A percentile compares a stretch with the other conserved stretches of the same genome.
Evolutionary conservation across 108 stramenopile genomes (phyloP).

Genomic region (Chaetoceros tenuissimus): DNA sequence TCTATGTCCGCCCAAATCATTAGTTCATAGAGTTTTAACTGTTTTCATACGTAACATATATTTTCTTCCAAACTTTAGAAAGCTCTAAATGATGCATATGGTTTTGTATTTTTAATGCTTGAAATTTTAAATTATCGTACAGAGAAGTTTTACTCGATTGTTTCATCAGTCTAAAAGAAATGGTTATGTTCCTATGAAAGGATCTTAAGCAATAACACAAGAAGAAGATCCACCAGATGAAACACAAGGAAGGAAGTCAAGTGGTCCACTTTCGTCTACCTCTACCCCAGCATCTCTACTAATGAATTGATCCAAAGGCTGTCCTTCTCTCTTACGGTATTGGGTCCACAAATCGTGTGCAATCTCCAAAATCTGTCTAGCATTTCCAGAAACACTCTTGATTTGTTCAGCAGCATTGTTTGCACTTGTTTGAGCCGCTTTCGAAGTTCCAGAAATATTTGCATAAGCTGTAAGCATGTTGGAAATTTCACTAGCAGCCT

Average conservation of each 20-base stretch:
- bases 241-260: constrained; percentile 86
- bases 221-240: not conserved
- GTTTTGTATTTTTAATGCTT: too few relatives aligned
- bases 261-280: constrained; percentile 82
- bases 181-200: too few relatives aligned
- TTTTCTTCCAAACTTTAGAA: too few relatives aligned
- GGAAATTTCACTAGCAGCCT: constrained; percentile 69
- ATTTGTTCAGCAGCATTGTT: constrained; percentile 62
- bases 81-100: too few relatives aligned
- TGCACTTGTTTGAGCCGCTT: constrained; percentile 62
- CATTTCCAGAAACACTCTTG: constrained; percentile 49
- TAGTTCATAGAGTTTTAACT: not conserved
- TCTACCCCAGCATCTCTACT: constrained; percentile 79
- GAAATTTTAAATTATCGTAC: too few relatives aligned
- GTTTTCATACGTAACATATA: too few relatives aligned
- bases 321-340: constrained; percentile 88
- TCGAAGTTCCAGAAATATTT: constrained; percentile 70
- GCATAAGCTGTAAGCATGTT: constrained; percentile 78
- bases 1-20: not conserved
- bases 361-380: constrained; percentile 79
- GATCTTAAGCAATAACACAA: not conserved
- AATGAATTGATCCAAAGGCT: constrained; percentile 83
- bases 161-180: too few relatives aligned
- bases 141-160: too few relatives aligned
- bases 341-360: constrained; percentile 84